These are phyloP conservation scores for Penicillium sp. DNA, from an alignment of 2,329 filamentous ascomycete species.

Conservation along the genomic window DNA sequence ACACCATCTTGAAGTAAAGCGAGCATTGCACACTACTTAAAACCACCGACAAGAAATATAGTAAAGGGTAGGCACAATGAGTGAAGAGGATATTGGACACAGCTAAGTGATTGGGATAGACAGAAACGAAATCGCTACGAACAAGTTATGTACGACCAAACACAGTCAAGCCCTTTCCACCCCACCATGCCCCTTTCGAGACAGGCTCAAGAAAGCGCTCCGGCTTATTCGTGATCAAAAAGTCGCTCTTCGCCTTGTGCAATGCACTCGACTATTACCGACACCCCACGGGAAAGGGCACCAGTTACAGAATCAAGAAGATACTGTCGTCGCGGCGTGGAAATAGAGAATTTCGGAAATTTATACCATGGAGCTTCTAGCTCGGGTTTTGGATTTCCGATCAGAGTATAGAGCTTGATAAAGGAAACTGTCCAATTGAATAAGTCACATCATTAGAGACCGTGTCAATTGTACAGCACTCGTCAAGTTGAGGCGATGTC, in stretches of 20 bases:
- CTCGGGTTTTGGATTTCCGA: not conserved
- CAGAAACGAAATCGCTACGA: constrained; percentile 8
- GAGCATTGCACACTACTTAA: not conserved
- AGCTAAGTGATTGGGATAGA: constrained; percentile 6
- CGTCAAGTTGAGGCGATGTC: not conserved
- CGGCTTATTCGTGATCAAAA: constrained; percentile 95
- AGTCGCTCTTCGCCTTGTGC: constrained; percentile 73
- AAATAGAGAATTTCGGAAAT: constrained; percentile 1
- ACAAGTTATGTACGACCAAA: constrained; percentile 69
- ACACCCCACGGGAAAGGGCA: constrained; percentile 66
- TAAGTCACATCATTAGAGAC: constrained; percentile 12
- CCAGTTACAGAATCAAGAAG: constrained; percentile 59
- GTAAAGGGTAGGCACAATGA: not conserved
- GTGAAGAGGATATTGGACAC: too few relatives aligned
- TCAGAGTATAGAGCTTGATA: not conserved
- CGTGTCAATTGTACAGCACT: constrained; percentile 1
- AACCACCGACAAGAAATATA: not conserved
- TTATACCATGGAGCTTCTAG: not conserved
- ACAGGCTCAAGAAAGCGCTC: constrained; percentile 86
- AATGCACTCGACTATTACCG: constrained; percentile 69
- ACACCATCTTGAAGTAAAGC: constrained; percentile 81
- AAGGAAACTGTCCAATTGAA: not conserved
- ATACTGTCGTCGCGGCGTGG: constrained; percentile 57
- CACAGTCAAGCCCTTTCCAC: constrained; percentile 97
- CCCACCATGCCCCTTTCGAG: constrained; percentile 76